Conservation (phyloP, 2,329 filamentous ascomycete species). For the Fusarium sp. region DNA sequence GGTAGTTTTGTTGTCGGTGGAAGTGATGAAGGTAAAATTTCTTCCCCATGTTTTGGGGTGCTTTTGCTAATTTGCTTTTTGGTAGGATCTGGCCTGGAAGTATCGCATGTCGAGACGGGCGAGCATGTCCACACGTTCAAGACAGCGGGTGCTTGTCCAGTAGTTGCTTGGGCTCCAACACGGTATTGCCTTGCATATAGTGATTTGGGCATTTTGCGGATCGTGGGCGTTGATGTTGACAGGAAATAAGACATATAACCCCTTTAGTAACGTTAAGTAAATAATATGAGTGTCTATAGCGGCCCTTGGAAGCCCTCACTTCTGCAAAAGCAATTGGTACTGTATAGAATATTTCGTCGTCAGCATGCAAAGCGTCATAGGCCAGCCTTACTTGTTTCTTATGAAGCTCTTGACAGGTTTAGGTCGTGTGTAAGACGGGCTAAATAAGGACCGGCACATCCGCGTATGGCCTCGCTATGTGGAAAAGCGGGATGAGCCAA, state of each 20-base stretch:
- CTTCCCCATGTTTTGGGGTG: neutral
- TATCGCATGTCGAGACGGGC: constrained; percentile 78
- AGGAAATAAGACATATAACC: constrained; percentile 44
- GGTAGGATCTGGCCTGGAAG: constrained; percentile 69
- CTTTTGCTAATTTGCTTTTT: constrained; percentile 3
- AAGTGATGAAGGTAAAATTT: constrained; percentile 71
- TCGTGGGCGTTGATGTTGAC: constrained; percentile 68
- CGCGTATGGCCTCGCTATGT: neutral
- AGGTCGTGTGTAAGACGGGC: constrained; percentile 37
- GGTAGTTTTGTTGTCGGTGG: constrained; percentile 79
- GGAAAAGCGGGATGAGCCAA: constrained; percentile 8
- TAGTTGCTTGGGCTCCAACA: constrained; percentile 80
- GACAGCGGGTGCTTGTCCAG: constrained; percentile 69
- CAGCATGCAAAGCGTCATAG: neutral
- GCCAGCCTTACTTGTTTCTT: neutral
- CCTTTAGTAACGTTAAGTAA: neutral
- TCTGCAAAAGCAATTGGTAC: neutral
- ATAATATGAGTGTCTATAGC: neutral
- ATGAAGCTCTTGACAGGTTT: neutral
- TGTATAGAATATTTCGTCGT: neutral
- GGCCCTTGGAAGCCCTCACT: neutral
- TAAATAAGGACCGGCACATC: constrained; percentile 30
- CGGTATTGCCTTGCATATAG: constrained; percentile 79
- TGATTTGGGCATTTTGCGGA: constrained; percentile 74
- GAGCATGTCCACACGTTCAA: constrained; percentile 78